phyloP scores from a whole-genome alignment of 176 grass and related monocot genomes.

The Echinochloa phyllopogon region DNA sequence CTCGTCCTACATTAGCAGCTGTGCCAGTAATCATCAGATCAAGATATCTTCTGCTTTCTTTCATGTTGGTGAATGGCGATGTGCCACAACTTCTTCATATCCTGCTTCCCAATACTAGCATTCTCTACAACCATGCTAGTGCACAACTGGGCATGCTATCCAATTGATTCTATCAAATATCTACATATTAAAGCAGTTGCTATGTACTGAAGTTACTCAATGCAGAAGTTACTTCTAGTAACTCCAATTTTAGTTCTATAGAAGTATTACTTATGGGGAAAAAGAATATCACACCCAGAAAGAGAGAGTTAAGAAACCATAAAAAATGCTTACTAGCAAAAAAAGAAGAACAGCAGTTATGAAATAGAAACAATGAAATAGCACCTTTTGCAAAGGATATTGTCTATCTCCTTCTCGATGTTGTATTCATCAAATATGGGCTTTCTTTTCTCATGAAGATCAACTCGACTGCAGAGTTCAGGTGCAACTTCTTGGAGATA shows the following conservation, averaged over 20 bases:
- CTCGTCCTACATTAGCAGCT: too few species aligned
- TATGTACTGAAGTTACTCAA: slow-evolving; percentile 18
- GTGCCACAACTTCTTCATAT: neutral
- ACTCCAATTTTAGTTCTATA: slow-evolving; percentile 13
- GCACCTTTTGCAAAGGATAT: slow-evolving; percentile 92
- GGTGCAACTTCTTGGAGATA: slow-evolving; percentile 95
- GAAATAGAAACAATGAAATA: slow-evolving; percentile 19
- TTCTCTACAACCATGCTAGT: neutral
- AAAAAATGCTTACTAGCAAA: neutral
- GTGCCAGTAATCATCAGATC: too few species aligned
- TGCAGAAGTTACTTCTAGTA: slow-evolving; percentile 6
- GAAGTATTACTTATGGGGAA: neutral
- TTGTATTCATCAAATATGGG: slow-evolving; percentile 95
- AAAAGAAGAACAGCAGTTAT: slow-evolving; percentile 7
- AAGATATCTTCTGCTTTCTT: neutral
- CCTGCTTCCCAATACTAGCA: neutral
- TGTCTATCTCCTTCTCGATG: slow-evolving; percentile 93
- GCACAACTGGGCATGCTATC: neutral
- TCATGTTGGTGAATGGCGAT: neutral
- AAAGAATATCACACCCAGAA: slow-evolving; percentile 1
- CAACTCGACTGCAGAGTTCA: slow-evolving; percentile 84
- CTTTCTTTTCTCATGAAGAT: slow-evolving; percentile 80
- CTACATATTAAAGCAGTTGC: neutral
- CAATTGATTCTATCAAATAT: neutral
- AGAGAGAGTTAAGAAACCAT: neutral